Percentiles rank a stretch among this genome's conserved stretches.
Evolutionary conservation across 306 rosid species (phyloP).

Genomic region (Casuarina cunninghamiana): DNA sequence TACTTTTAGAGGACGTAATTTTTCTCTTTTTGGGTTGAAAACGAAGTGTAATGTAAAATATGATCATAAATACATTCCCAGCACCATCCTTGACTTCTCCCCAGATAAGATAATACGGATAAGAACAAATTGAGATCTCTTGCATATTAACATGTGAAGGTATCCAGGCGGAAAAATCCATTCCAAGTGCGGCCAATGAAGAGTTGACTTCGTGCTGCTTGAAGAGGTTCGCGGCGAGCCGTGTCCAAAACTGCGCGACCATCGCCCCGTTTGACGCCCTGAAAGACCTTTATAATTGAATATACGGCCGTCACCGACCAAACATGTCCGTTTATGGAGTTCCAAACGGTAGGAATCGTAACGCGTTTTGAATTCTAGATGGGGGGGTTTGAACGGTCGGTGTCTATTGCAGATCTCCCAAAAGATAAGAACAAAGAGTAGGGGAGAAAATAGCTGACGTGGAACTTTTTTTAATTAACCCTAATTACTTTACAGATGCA

Average conservation of each 20-base stretch:
- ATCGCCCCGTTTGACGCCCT: not conserved
- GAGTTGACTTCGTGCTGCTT: not conserved
- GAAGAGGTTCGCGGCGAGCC: not conserved
- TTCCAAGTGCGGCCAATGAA: conserved; percentile 4
- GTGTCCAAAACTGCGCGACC: not conserved
- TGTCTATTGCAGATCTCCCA: not conserved
- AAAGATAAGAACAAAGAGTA: not conserved
- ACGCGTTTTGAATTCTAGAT: not conserved
- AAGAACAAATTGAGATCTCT: not conserved
- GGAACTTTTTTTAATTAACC: not conserved
- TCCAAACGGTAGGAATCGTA: too few species aligned
- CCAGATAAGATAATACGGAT: too few species aligned
- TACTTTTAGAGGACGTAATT: too few species aligned
- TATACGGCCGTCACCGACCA: not conserved
- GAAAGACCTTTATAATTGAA: not conserved
- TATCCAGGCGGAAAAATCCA: conserved; percentile 11
- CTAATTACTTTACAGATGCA: not conserved
- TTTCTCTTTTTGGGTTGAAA: too few species aligned
- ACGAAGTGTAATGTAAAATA: too few species aligned
- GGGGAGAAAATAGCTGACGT: not conserved
- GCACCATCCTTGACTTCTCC: too few species aligned
- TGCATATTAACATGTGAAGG: not conserved
- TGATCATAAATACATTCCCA: too few species aligned
- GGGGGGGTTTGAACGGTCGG: not conserved
- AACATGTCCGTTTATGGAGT: not conserved